Percentiles rank a stretch among this genome's conserved stretches.
These are phyloP conservation scores for Gloeophyllum trabeum DNA, from an alignment of 768 basidiomycete species.

Conservation along the genomic window DNA sequence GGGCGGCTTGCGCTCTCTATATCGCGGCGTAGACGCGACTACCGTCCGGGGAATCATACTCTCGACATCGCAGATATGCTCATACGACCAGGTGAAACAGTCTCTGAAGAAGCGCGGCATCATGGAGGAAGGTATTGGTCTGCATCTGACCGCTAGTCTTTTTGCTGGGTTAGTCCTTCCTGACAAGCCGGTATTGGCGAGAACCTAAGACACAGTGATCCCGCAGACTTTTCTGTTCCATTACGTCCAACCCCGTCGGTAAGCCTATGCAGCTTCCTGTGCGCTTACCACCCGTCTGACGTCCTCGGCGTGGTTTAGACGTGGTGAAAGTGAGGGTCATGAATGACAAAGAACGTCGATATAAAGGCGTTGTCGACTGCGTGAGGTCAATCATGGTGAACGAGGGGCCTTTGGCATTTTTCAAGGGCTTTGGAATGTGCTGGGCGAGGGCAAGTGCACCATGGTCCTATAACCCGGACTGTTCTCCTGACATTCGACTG, in stretches of 20 bases:
- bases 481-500: not conserved
- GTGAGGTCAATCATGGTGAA: conserved; percentile 16
- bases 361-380: conserved; percentile 18
- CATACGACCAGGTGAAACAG: conserved; percentile 26
- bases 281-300: too few species aligned
- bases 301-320: conserved; percentile 11
- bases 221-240: conserved; percentile 20
- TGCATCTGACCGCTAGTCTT: conserved; percentile 21
- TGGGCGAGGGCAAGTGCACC: conserved; percentile 21
- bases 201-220: not conserved
- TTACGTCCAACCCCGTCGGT: conserved; percentile 25
- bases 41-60: conserved; percentile 21
- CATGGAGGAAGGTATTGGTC: conserved; percentile 21
- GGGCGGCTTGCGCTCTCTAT: conserved; percentile 18
- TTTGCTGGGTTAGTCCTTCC: conserved; percentile 18
- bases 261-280: conserved; percentile 1
- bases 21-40: conserved; percentile 21
- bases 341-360: conserved; percentile 22
- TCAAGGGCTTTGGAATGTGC: conserved; percentile 28
- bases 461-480: not conserved
- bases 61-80: conserved; percentile 22
- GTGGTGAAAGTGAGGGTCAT: conserved; percentile 26
- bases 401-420: conserved; percentile 22
- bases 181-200: not conserved
- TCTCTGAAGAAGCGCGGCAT: conserved; percentile 16